Conservation (phyloP, 352 stramenopile species). For the Pythium utonaiense region DNA sequence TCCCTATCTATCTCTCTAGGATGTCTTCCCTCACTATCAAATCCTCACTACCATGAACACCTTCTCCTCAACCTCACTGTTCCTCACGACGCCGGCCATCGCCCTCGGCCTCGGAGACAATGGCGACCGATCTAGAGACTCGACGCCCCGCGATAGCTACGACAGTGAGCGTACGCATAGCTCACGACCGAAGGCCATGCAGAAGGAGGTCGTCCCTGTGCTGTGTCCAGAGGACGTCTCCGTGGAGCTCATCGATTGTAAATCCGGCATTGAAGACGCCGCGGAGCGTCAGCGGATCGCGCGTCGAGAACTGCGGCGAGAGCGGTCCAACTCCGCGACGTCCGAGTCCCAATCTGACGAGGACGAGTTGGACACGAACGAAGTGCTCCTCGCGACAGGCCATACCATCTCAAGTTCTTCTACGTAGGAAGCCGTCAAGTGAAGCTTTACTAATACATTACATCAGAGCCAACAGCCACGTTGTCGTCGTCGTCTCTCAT, state of each 20-base stretch:
- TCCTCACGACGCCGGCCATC: neutral
- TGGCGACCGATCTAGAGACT: too few relatives aligned
- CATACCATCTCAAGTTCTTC: too few relatives aligned
- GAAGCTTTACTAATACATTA: neutral
- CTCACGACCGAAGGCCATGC: neutral
- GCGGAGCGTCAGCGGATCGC: constrained; percentile 9
- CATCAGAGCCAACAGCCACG: neutral
- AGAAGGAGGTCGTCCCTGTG: constrained; percentile 1
- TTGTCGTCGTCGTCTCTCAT: neutral
- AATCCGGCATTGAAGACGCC: constrained; percentile 2
- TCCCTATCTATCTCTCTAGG: too few relatives aligned
- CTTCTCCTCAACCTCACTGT: neutral
- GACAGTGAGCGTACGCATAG: neutral
- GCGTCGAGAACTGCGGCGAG: constrained; percentile 3
- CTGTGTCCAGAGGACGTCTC: constrained; percentile 10
- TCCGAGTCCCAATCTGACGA: neutral
- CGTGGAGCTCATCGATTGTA: constrained; percentile 18
- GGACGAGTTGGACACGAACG: neutral
- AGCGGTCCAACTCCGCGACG: neutral
- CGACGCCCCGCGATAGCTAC: neutral
- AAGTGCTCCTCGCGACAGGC: too few relatives aligned
- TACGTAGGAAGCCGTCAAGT: too few relatives aligned
- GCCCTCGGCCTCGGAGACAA: neutral
- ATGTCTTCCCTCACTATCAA: neutral
- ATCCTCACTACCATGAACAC: neutral